Percentiles rank a stretch among this genome's conserved stretches.
phyloP scores from a whole-genome alignment of 768 basidiomycete species.

The Panellus pusillus region DNA sequence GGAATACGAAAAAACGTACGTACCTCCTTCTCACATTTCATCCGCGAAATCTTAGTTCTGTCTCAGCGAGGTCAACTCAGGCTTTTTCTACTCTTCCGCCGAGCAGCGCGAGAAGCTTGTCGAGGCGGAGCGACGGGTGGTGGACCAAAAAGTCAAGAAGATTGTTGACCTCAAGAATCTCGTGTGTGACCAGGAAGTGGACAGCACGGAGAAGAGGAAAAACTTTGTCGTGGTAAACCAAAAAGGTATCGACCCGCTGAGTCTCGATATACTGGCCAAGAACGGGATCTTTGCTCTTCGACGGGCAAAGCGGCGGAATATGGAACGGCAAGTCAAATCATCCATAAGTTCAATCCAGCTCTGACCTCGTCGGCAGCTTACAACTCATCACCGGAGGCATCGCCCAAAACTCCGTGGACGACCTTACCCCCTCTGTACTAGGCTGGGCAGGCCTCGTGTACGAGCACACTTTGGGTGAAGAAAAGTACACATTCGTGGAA shows the following conservation, averaged over 20 bases:
- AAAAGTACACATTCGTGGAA: constrained; percentile 97
- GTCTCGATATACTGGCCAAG: constrained; percentile 93
- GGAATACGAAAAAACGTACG: constrained; percentile 99
- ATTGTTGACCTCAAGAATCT: constrained; percentile 95
- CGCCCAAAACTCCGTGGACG: constrained; percentile 98
- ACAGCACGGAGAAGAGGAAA: constrained; percentile 76
- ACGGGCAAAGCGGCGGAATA: constrained; percentile 95
- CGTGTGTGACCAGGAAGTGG: constrained; percentile 92
- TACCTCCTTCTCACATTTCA: constrained; percentile 11
- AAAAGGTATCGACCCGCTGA: constrained; percentile 98
- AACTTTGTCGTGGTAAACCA: constrained; percentile 96
- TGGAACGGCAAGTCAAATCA: constrained; percentile 76
- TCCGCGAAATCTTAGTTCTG: constrained; percentile 23
- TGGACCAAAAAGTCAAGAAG: constrained; percentile 92
- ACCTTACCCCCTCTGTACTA: constrained; percentile 85
- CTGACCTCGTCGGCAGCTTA: constrained; percentile 47
- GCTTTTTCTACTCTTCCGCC: constrained; percentile 98
- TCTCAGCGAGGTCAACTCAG: constrained; percentile 94
- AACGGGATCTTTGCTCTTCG: constrained; percentile 94
- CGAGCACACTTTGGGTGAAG: constrained; percentile 98
- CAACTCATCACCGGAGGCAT: constrained; percentile 93
- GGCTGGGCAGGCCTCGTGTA: constrained; percentile 99
- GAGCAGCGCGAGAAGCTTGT: constrained; percentile 99
- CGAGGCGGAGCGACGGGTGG: constrained; percentile 92
- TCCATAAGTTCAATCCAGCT: not conserved